These are phyloP conservation scores for Brassica hybrid DNA, from an alignment of 441 rosid genomes.

Conservation along the genomic window DNA sequence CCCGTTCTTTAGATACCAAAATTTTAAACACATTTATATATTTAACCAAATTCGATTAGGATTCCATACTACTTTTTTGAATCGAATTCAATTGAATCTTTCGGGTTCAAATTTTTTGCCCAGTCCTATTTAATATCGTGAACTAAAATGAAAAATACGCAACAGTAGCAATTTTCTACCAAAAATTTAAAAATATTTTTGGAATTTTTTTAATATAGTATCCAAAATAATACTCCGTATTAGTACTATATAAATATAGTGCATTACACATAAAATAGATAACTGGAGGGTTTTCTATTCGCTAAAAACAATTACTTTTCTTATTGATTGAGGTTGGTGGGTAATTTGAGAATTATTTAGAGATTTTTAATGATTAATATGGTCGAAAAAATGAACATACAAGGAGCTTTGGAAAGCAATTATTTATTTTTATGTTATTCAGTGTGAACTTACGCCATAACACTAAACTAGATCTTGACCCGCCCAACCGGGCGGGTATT, in stretches of 20 bases:
- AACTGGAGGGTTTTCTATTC: neutral
- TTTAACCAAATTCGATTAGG: no score
- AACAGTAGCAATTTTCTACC: neutral
- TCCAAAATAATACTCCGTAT: neutral
- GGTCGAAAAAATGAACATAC: constrained; percentile 14
- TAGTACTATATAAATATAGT: neutral
- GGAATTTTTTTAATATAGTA: neutral
- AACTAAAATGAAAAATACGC: neutral
- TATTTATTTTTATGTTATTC: neutral
- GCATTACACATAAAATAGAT: neutral
- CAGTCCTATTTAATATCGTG: neutral
- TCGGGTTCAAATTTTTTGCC: no score
- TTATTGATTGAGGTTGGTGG: neutral
- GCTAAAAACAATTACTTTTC: neutral
- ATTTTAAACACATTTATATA: no score
- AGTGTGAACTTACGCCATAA: neutral
- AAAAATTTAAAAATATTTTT: neutral
- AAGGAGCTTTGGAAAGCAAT: neutral
- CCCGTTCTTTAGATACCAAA: no score
- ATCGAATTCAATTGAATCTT: no score
- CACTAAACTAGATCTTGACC: no score
- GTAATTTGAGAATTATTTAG: neutral
- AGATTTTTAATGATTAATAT: neutral
- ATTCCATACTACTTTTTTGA: no score
- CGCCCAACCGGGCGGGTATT: no score